Percentiles rank a stretch among this genome's conserved stretches.
Conservation (phyloP, 495 filamentous ascomycete genomes). For the Cryomyces minteri region DNA sequence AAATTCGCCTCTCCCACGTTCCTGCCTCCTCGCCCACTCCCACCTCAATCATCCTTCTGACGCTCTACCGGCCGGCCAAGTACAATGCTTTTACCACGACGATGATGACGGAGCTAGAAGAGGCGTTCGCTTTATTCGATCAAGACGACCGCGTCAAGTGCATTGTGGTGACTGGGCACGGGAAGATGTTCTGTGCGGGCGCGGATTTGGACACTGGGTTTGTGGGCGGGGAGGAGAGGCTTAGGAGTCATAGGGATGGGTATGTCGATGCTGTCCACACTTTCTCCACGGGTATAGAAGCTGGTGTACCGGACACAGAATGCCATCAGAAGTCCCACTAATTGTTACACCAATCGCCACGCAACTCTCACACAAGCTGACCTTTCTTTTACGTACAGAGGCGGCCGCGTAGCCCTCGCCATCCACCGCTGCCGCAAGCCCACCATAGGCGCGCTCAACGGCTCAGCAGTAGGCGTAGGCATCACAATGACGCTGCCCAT, state of each 20-base stretch:
- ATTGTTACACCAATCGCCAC: not conserved
- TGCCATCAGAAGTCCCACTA: too few relatives aligned
- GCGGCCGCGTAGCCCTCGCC: conserved; percentile 36
- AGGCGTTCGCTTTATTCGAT: conserved; percentile 34
- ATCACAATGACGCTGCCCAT: conserved; percentile 51
- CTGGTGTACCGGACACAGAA: not conserved
- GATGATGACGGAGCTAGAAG: conserved; percentile 36
- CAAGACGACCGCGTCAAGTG: conserved; percentile 31
- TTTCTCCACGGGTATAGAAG: not conserved
- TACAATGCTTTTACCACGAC: conserved; percentile 43
- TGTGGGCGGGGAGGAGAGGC: conserved; percentile 13
- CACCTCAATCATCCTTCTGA: conserved; percentile 37
- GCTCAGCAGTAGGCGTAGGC: conserved; percentile 45
- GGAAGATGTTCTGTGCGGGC: conserved; percentile 45
- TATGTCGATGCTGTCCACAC: conserved; percentile 10
- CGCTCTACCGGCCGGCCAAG: conserved; percentile 35
- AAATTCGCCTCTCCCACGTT: conserved; percentile 36
- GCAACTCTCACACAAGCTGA: not conserved
- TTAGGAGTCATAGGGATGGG: conserved; percentile 29
- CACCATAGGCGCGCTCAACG: conserved; percentile 45
- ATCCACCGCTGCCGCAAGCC: conserved; percentile 45
- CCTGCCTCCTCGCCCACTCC: conserved; percentile 26
- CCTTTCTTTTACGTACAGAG: conserved; percentile 16
- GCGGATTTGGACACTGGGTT: conserved; percentile 42
- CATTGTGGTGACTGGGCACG: conserved; percentile 38